Evolutionary conservation across 1,284 basidiomycete genomes (phyloP).

Genomic region (Sphagnurus paluster): DNA sequence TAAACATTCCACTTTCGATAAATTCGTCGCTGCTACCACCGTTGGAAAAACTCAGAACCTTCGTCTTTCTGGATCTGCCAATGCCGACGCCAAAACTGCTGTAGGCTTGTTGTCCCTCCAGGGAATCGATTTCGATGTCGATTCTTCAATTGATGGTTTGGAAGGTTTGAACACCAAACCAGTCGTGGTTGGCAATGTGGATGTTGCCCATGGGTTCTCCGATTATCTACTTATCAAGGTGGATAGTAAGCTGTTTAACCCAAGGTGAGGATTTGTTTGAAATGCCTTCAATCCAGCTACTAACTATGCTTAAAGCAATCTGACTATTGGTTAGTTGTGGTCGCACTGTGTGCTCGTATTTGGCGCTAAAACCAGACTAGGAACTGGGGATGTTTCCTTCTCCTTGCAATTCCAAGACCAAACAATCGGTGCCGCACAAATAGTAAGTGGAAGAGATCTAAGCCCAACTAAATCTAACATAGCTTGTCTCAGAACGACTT

Average conservation of each 20-base stretch:
- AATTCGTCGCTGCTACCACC: slow-evolving; percentile 71
- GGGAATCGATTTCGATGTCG: slow-evolving; percentile 65
- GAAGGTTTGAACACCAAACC: slow-evolving; percentile 68
- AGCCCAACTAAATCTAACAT: slow-evolving; percentile 18
- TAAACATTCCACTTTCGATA: slow-evolving; percentile 56
- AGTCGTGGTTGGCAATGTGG: slow-evolving; percentile 58
- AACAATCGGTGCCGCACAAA: slow-evolving; percentile 60
- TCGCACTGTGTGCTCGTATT: not conserved
- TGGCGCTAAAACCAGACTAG: slow-evolving; percentile 27
- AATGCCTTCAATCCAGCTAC: slow-evolving; percentile 3
- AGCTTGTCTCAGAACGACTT: slow-evolving; percentile 45
- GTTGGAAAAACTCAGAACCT: slow-evolving; percentile 50
- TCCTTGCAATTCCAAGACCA: slow-evolving; percentile 55
- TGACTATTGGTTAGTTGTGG: slow-evolving; percentile 57
- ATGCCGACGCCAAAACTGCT: slow-evolving; percentile 66
- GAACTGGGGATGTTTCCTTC: slow-evolving; percentile 68
- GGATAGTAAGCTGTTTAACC: slow-evolving; percentile 59
- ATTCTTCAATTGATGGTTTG: slow-evolving; percentile 63
- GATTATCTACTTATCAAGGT: slow-evolving; percentile 73
- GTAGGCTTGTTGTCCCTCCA: slow-evolving; percentile 66
- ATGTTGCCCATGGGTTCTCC: slow-evolving; percentile 71
- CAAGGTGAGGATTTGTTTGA: slow-evolving; percentile 43
- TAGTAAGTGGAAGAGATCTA: slow-evolving; percentile 38
- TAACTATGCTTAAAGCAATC: slow-evolving; percentile 46
- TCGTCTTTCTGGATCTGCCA: slow-evolving; percentile 58